phyloP scores from a whole-genome alignment of 1,284 basidiomycete genomes.

The Ganoderma lingzhi region DNA sequence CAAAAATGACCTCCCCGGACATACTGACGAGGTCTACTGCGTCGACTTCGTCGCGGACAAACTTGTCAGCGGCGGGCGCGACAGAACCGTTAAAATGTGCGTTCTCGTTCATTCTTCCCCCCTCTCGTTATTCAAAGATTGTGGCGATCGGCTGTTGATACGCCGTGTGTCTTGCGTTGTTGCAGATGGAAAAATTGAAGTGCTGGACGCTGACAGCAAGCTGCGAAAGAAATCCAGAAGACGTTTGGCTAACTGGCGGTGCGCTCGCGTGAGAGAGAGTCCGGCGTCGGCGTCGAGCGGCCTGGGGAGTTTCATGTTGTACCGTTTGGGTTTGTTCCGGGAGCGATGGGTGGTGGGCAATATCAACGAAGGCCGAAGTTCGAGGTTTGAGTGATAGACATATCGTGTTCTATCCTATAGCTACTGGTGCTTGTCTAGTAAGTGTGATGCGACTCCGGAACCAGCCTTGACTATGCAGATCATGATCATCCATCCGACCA shows the following conservation, averaged over 20 bases:
- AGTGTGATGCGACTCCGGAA: not conserved
- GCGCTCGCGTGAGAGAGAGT: conserved; percentile 1
- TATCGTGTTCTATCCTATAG: not conserved
- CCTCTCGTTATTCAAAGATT: conserved; percentile 4
- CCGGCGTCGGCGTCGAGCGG: not conserved
- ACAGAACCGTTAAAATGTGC: conserved; percentile 78
- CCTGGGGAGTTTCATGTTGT: not conserved
- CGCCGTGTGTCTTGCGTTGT: not conserved
- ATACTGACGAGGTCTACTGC: conserved; percentile 98
- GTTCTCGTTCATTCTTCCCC: conserved; percentile 34
- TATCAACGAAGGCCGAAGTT: not conserved
- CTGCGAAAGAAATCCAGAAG: not conserved
- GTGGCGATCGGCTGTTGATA: conserved; percentile 5
- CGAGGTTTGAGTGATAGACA: not conserved
- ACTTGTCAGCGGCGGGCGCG: conserved; percentile 92
- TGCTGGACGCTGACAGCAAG: not conserved
- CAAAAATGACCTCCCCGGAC: conserved; percentile 92
- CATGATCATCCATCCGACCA: not conserved
- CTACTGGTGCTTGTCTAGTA: not conserved
- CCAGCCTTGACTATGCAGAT: not conserved
- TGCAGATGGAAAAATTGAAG: conserved; percentile 16
- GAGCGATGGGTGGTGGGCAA: not conserved
- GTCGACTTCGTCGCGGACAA: conserved; percentile 99
- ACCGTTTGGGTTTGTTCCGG: not conserved
- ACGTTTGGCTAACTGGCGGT: not conserved